phyloP scores from a whole-genome alignment of 352 stramenopile species.

The Phytophthora parvispora region DNA sequence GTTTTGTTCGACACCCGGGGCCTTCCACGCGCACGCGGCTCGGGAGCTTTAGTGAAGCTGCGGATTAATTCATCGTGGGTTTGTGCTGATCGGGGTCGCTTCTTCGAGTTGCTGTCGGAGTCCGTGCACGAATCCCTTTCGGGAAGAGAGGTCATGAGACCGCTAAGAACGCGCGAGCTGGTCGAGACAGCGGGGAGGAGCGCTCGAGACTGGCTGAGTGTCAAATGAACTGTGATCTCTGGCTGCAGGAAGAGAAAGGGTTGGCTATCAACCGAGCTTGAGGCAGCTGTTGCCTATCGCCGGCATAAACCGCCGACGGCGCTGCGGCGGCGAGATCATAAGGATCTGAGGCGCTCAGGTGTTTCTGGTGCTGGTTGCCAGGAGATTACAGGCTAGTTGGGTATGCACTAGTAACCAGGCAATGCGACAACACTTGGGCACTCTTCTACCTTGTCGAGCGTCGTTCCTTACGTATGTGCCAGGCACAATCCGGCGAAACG shows the following conservation, averaged over 20 bases:
- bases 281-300: conserved; percentile 31
- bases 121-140: not conserved
- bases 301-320: conserved; percentile 6
- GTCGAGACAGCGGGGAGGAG: not conserved
- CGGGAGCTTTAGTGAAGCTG: conserved; percentile 1
- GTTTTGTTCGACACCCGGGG: conserved; percentile 17
- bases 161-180: not conserved
- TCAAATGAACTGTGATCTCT: conserved; percentile 26
- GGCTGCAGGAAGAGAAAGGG: conserved; percentile 18
- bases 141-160: conserved; percentile 4
- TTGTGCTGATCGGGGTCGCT: conserved; percentile 8
- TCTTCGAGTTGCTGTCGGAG: conserved; percentile 15
- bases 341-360: conserved; percentile 26
- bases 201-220: not conserved
- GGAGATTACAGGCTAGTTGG: not conserved
- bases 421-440: conserved; percentile 15
- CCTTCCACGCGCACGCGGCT: conserved; percentile 1
- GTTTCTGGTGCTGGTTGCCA: conserved; percentile 1
- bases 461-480: not conserved
- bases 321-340: conserved; percentile 14
- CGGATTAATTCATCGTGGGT: conserved; percentile 19
- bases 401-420: not conserved
- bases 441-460: conserved; percentile 18
- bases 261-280: conserved; percentile 25
- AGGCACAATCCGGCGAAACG: conserved; percentile 15